A percentile compares a stretch with the other conserved stretches of the same genome.
Conservation (phyloP, 257 asterid species). For the Salvia hispanica region DNA sequence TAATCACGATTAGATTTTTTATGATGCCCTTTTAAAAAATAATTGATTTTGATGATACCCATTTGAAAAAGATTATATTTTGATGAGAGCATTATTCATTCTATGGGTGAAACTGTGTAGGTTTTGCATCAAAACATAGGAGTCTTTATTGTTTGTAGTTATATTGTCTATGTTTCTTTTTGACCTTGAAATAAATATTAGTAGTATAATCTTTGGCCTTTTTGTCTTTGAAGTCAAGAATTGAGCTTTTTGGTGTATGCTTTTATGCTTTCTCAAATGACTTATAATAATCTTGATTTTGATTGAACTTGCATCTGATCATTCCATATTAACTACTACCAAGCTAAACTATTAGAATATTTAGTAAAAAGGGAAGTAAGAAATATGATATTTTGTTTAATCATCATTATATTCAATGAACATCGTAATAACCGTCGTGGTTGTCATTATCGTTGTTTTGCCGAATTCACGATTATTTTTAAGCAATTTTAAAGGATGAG, state of each 20-base stretch:
- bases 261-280: slow-evolving; percentile 28
- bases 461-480: neutral
- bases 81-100: slow-evolving; percentile 23
- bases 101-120: slow-evolving; percentile 15
- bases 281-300: slow-evolving; percentile 32
- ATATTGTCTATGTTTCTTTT: slow-evolving; percentile 21
- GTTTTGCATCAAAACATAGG: slow-evolving; percentile 20
- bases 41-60: neutral
- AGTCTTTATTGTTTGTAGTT: slow-evolving; percentile 14
- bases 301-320: slow-evolving; percentile 40
- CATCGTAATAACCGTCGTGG: slow-evolving; percentile 32
- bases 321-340: slow-evolving; percentile 30
- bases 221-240: slow-evolving; percentile 19
- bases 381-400: slow-evolving; percentile 1
- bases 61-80: neutral
- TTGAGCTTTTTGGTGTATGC: slow-evolving; percentile 8
- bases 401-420: slow-evolving; percentile 36
- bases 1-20: neutral
- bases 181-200: slow-evolving; percentile 20
- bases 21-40: neutral
- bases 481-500: neutral
- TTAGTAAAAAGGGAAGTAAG: neutral
- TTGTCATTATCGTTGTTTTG: slow-evolving; percentile 2
- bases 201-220: slow-evolving; percentile 14
- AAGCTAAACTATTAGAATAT: slow-evolving; percentile 12